Evolutionary conservation across 495 filamentous ascomycete species (phyloP).

Genomic region (Talaromyces wortmannii): DNA sequence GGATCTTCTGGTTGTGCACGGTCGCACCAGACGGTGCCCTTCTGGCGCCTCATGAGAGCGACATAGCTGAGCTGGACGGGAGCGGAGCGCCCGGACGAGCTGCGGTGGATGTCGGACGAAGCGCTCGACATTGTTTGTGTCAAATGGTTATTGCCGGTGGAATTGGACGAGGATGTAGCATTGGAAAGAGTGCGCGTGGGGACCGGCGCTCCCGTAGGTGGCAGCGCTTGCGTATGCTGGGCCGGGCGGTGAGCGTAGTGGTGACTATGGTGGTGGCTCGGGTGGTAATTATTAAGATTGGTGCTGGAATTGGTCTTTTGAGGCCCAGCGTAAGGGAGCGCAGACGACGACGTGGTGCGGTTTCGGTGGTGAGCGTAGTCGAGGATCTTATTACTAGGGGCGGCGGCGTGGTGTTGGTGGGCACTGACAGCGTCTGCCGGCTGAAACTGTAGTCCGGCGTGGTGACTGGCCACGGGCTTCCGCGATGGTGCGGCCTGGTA

Average conservation of each 20-base stretch:
- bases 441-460: constrained; percentile 7
- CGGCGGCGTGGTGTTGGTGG: constrained; percentile 7
- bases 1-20: constrained; percentile 91
- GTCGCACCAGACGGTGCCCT: constrained; percentile 98
- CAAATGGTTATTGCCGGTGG: constrained; percentile 38
- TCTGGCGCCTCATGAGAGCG: constrained; percentile 88
- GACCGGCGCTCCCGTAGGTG: constrained; percentile 19
- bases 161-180: constrained; percentile 62
- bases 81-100: constrained; percentile 57
- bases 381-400: constrained; percentile 7
- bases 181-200: constrained; percentile 63
- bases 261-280: constrained; percentile 46
- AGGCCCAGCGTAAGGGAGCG: constrained; percentile 3
- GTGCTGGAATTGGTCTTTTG: constrained; percentile 1
- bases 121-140: constrained; percentile 36
- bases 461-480: constrained; percentile 11
- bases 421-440: constrained; percentile 9
- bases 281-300: constrained; percentile 5
- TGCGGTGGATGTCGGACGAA: constrained; percentile 64
- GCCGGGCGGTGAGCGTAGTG: constrained; percentile 55
- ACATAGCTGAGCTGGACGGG: constrained; percentile 72
- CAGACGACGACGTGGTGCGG: constrained; percentile 10
- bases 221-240: constrained; percentile 24
- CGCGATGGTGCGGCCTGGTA: constrained; percentile 11
- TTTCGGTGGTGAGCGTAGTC: constrained; percentile 1